Percentiles rank a stretch among this genome's conserved stretches.
phyloP scores from a whole-genome alignment of 805 yeast genomes.

The Nakazawaea anatomiae region DNA sequence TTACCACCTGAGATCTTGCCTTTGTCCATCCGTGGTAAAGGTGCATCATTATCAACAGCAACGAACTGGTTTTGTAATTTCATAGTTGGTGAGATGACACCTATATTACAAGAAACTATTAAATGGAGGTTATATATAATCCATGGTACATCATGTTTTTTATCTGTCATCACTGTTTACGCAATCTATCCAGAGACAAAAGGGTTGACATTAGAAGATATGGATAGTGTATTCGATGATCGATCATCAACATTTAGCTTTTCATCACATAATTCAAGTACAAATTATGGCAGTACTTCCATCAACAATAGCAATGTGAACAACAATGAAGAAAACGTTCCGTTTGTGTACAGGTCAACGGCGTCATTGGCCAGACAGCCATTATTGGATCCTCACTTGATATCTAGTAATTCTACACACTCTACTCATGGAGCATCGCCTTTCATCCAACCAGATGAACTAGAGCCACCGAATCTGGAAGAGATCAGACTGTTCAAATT shows the following conservation, averaged over 20 bases:
- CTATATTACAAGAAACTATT: slow-evolving; percentile 68
- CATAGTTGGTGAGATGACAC: slow-evolving; percentile 88
- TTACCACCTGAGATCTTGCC: slow-evolving; percentile 83
- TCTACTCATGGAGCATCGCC: slow-evolving; percentile 12
- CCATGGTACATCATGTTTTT: slow-evolving; percentile 60
- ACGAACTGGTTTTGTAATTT: slow-evolving; percentile 89
- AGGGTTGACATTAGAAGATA: slow-evolving; percentile 83
- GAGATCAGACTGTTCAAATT: slow-evolving; percentile 28
- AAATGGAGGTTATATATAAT: slow-evolving; percentile 75
- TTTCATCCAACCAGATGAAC: slow-evolving; percentile 21
- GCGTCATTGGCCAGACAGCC: slow-evolving; percentile 23
- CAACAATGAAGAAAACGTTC: slow-evolving; percentile 10
- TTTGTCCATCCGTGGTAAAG: slow-evolving; percentile 73
- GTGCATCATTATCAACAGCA: slow-evolving; percentile 84
- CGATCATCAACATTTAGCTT: slow-evolving; percentile 21
- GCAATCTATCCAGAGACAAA: slow-evolving; percentile 83
- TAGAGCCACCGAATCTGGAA: slow-evolving; percentile 31
- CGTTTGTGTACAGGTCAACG: slow-evolving; percentile 10
- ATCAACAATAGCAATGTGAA: background rate
- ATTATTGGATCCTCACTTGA: slow-evolving; percentile 8
- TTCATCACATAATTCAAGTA: background rate
- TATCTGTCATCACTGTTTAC: slow-evolving; percentile 69
- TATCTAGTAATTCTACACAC: slow-evolving; percentile 11
- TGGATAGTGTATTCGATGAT: slow-evolving; percentile 87
- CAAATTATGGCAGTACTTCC: slow-evolving; percentile 5